Conservation (phyloP, 116 monocot genomes). For the Thalassia testudinum region DNA sequence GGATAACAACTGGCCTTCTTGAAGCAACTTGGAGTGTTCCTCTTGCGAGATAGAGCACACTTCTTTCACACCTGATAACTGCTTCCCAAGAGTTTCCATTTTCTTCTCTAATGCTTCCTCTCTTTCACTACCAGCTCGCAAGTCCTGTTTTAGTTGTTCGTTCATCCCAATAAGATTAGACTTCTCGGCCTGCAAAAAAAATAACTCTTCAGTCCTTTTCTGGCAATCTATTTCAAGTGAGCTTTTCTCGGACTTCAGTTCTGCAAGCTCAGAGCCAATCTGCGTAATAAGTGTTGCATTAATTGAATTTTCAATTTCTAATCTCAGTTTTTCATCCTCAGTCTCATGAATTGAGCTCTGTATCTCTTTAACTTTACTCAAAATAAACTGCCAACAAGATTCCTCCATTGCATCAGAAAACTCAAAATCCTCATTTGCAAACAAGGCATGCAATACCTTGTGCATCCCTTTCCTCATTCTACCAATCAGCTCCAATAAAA, state of each 20-base stretch:
- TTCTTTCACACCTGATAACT: constrained; percentile 20
- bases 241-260: constrained; percentile 28
- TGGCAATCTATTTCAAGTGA: constrained; percentile 25
- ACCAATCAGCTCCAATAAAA: constrained; percentile 22
- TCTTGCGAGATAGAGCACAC: constrained; percentile 6
- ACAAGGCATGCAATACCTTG: constrained; percentile 12
- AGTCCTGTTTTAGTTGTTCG: constrained; percentile 19
- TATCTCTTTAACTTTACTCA: constrained; percentile 24
- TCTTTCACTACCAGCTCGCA: constrained; percentile 17
- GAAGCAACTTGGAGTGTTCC: constrained; percentile 22
- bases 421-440: constrained; percentile 12
- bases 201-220: constrained; percentile 21
- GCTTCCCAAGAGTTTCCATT: constrained; percentile 17
- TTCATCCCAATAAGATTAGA: constrained; percentile 18
- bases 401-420: constrained; percentile 13
- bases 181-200: constrained; percentile 21
- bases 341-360: constrained; percentile 19
- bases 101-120: constrained; percentile 24
- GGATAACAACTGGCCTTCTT: constrained; percentile 22
- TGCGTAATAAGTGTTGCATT: constrained; percentile 31
- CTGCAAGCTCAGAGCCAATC: constrained; percentile 18
- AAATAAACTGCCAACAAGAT: constrained; percentile 14
- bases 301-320: constrained; percentile 38
- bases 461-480: constrained; percentile 31
- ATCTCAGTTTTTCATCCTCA: constrained; percentile 22